Base-by-base conservation (phyloP, 192 early-diverging fungal species). In the Phycomyces blakesleeanus region DNA sequence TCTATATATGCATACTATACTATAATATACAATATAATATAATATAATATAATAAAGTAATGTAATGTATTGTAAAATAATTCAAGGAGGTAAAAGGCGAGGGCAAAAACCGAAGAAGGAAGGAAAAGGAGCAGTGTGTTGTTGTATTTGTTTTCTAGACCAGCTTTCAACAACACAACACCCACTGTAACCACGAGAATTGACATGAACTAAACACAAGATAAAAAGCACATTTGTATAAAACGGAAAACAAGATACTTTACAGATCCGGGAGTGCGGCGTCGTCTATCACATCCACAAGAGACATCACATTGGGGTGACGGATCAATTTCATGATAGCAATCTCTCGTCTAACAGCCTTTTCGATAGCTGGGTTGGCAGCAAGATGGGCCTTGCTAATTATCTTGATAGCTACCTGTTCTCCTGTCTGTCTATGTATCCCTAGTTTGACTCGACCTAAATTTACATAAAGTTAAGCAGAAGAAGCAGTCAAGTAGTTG, bases 331-430 rank as follows among this genome's bases (percentile, higher is more conserved):
- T 79, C 77, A 79, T 82, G 51, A 82, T 79, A 21, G 80, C 77
- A 60, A 82, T 82, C 64, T 82, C 80, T 10, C 80, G 80, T 34
- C 74, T 59, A 47, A 79, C 78, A 3, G 78, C 80, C n/a, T 76
- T 76, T 57, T 79, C 68, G 18, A 79, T 77, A 2, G 77, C 80
- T 11, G 80, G 75, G 34, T 79, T 72, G 34, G 76, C 76, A 21
- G 69, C 71, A 42, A 82, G 55, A 21, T 74, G 72, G 5, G 80
- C 72, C 56, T 82, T 82, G 18, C 72, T 74, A 26, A 82, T 78
- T 41, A 78, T 79, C 57, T 82, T 82, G 61, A 82, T 73, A 1
- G 78, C 80, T 0, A 78, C 79, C 29, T 81, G 76, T 52, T 81
- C 79, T 51, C 74, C 77, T 14, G 79, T 81, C 29, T 61, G 60